Base-by-base conservation (phyloP, 2,329 filamentous ascomycete genomes). In the Pseudogymnoascus sp. region DNA sequence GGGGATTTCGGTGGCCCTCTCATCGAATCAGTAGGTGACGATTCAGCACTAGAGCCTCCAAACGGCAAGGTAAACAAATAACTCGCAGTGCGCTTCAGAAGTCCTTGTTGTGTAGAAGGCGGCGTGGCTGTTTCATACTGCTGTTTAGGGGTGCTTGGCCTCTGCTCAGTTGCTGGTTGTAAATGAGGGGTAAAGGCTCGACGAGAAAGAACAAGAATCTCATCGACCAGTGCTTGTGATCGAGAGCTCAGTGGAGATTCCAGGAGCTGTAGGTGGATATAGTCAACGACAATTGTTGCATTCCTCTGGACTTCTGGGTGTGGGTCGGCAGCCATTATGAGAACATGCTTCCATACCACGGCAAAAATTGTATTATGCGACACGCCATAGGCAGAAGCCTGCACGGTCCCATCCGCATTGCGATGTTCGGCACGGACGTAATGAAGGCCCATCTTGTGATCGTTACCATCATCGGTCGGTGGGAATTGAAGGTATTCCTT, bases 331-430 rank as follows among this genome's bases (percentile, higher is more conserved):
- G 91, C 93, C 74, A 97, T 82, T 66, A 96, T 90, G 64, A 97
- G 79, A 47, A 95, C 82, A 70, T 97, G 90, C 73, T 96, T 94
- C 94, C 94, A 99, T 66, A 95, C 89, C 0, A 92, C 90, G 31
- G 92, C 89, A 73, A 95, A 97, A 16, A 96, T 90, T 0, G 92
- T 96, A 71, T 96, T 94, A 67, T 90, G 87, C 11, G 92, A 91
- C 10, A 90, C 75, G 0, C 84, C 83, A 50, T 84, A 81, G 2
- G 82, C 79, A 2, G 78, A 72, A 25, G 79, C 76, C 70, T 84
- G 84, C 73, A 85, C 83, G 4, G 77, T 80, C 3, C 83, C 84
- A 66, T 87, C 82, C 12, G 75, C 71, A 69, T 84, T 81, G 62
- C 83, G 79, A 66, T 83, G 79, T 37, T 82, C 81, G 2, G 77